These are phyloP conservation scores for Gossypium laxum DNA, from an alignment of 441 rosid genomes.

Conservation along the genomic window DNA sequence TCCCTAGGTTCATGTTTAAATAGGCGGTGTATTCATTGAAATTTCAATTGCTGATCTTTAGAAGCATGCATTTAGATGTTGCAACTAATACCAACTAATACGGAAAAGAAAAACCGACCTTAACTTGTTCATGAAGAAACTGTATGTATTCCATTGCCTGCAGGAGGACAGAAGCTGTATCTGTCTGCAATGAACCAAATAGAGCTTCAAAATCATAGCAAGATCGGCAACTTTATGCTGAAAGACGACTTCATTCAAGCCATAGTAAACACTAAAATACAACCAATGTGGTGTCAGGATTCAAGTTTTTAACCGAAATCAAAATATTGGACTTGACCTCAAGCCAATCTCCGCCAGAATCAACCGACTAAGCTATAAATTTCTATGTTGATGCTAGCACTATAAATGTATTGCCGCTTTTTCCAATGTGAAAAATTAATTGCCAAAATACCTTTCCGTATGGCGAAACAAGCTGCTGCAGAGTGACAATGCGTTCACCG, in stretches of 20 bases:
- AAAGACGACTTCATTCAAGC: background rate
- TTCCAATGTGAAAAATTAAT: conserved; percentile 5
- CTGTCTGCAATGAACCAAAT: conserved; percentile 48
- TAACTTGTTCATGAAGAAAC: conserved; percentile 90
- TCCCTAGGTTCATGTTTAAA: background rate
- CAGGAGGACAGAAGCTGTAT: conserved; percentile 82
- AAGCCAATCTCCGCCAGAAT: background rate
- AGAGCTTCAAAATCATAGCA: background rate
- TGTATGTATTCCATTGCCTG: conserved; percentile 80
- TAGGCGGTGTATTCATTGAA: background rate
- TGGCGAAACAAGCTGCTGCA: conserved; percentile 93
- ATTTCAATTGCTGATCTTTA: background rate
- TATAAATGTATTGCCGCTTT: background rate
- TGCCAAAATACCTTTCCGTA: conserved; percentile 64
- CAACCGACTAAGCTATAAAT: background rate
- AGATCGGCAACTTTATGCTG: background rate
- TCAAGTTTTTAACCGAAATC: background rate
- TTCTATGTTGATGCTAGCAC: background rate
- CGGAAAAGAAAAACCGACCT: conserved; percentile 37
- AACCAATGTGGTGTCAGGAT: background rate
- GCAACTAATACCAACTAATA: background rate
- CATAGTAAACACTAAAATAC: background rate
- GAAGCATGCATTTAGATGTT: background rate
- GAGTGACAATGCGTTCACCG: conserved; percentile 69
- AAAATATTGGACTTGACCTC: background rate